phyloP scores from a whole-genome alignment of 257 asterid species.

The Gynochthodes officinalis region DNA sequence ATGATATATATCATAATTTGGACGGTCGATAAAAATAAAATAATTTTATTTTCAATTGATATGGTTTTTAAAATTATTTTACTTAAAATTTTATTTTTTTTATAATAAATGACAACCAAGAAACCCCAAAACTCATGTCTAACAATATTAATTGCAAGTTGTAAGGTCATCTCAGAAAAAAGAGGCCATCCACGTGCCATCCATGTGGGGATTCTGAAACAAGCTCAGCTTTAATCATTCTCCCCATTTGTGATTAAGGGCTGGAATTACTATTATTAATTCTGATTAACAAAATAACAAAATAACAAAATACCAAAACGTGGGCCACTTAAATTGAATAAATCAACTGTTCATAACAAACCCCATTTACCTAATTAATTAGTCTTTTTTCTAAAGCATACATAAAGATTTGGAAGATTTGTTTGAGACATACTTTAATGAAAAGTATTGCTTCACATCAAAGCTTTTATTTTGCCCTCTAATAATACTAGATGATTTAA shows the following conservation, averaged over 20 bases:
- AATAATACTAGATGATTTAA: slow-evolving; percentile 26
- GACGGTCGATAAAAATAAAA: no score
- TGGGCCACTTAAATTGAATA: neutral
- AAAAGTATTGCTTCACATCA: slow-evolving; percentile 45
- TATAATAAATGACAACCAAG: no score
- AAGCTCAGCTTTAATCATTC: slow-evolving; percentile 13
- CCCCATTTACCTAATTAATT: slow-evolving; percentile 20
- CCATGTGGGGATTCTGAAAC: slow-evolving; percentile 26
- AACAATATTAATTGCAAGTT: no score
- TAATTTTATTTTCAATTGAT: no score
- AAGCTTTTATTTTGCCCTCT: slow-evolving; percentile 29
- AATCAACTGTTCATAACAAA: neutral
- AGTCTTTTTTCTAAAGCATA: slow-evolving; percentile 28
- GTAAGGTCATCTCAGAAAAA: no score
- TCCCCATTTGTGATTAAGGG: neutral
- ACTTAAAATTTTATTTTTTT: no score
- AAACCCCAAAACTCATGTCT: no score
- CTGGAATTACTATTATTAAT: neutral
- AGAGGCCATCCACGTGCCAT: slow-evolving; percentile 36
- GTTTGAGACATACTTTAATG: slow-evolving; percentile 30
- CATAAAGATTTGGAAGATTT: slow-evolving; percentile 29
- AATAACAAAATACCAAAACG: no score
- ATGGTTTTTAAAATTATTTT: no score
- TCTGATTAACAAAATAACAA: neutral
- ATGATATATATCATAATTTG: no score